Conservation (phyloP, 2,329 filamentous ascomycete species). For the Diaporthe aspalathi region DNA sequence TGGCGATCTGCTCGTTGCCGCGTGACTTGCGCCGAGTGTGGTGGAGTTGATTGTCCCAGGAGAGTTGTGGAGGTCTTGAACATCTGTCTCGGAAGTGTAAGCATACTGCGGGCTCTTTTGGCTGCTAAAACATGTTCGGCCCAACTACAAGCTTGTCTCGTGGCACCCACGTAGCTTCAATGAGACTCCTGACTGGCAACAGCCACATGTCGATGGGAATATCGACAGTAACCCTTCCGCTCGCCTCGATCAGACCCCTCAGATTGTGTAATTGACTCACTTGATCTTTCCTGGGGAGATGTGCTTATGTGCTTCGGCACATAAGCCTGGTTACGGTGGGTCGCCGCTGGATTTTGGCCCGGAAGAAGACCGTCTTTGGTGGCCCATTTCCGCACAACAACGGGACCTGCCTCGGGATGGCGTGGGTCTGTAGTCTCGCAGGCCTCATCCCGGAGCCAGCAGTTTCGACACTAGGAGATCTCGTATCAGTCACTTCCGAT, state of each 20-base stretch:
- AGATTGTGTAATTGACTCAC: neutral
- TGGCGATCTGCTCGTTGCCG: conserved; percentile 1
- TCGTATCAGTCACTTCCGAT: neutral
- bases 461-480: conserved; percentile 42
- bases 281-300: conserved; percentile 24
- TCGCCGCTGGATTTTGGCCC: conserved; percentile 21
- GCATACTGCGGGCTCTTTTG: neutral
- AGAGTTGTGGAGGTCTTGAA: neutral
- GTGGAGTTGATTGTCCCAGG: neutral
- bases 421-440: conserved; percentile 46
- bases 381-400: conserved; percentile 41
- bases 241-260: no score
- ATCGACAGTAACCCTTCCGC: no score
- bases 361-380: conserved; percentile 38
- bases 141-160: neutral
- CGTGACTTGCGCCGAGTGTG: neutral
- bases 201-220: no score
- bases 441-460: conserved; percentile 43
- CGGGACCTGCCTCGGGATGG: conserved; percentile 39
- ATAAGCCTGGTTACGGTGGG: conserved; percentile 11
- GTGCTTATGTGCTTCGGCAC: conserved; percentile 29
- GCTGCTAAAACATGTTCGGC: no score
- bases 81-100: neutral
- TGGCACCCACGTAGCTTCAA: neutral
- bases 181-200: neutral